phyloP scores from a whole-genome alignment of 768 basidiomycete genomes.

The Kondoa subrosea region DNA sequence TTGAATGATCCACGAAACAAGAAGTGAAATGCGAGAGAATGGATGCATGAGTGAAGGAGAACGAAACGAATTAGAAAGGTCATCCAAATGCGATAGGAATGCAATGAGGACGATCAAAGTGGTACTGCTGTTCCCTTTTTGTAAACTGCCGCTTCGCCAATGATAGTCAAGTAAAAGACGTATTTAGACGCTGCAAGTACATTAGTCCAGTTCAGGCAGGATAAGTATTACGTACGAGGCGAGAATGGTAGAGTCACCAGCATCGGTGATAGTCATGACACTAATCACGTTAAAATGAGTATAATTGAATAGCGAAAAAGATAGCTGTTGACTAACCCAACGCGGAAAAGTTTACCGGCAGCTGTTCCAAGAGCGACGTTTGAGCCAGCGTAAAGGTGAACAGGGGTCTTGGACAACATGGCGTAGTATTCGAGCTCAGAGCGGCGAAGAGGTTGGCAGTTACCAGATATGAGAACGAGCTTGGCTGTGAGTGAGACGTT shows the following conservation, averaged over 20 bases:
- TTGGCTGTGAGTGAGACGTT: conserved; percentile 48
- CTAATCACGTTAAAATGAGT: conserved; percentile 39
- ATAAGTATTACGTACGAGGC: too few relatives aligned
- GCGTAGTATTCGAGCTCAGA: conserved; percentile 99
- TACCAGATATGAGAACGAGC: conserved; percentile 94
- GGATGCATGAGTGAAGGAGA: too few relatives aligned
- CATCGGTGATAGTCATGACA: conserved; percentile 92
- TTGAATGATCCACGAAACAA: not conserved
- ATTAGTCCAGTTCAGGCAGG: too few relatives aligned
- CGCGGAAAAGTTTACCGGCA: conserved; percentile 97
- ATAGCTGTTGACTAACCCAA: conserved; percentile 46
- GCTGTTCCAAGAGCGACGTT: conserved; percentile 98
- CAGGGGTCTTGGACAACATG: conserved; percentile 81
- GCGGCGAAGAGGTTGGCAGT: conserved; percentile 96
- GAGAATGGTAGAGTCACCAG: conserved; percentile 90
- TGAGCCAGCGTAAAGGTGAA: conserved; percentile 93
- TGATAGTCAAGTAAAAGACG: too few relatives aligned
- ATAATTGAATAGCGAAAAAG: not conserved
- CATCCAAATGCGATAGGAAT: too few relatives aligned
- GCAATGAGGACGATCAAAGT: too few relatives aligned
- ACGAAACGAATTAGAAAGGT: too few relatives aligned
- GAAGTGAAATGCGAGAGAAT: not conserved
- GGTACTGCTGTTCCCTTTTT: too few relatives aligned
- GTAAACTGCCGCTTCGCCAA: too few relatives aligned
- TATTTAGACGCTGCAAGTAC: too few relatives aligned